Conservation (phyloP, 2,329 filamentous ascomycete species). For the Ophiostoma tasmaniense region DNA sequence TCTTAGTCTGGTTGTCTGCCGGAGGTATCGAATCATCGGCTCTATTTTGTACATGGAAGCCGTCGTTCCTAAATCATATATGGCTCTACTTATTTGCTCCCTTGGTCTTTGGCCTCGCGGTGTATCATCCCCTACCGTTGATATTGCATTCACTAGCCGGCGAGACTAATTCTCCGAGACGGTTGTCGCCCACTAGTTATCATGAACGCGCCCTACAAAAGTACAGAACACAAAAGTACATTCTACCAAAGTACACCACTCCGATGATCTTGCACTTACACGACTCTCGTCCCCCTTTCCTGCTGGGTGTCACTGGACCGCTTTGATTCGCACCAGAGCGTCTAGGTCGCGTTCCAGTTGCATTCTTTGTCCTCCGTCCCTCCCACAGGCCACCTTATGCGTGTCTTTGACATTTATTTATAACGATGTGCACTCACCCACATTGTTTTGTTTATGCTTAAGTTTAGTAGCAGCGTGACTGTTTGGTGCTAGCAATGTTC, state of each 20-base stretch:
- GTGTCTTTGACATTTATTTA: neutral
- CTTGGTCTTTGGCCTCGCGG: neutral
- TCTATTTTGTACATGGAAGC: neutral
- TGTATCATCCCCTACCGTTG: neutral
- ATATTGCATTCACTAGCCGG: neutral
- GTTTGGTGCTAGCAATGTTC: neutral
- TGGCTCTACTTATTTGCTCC: no score
- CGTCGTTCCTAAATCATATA: no score
- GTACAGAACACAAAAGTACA: neutral
- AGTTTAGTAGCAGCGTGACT: neutral
- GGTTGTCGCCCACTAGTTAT: neutral
- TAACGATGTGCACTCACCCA: neutral
- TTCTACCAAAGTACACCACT: neutral
- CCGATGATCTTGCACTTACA: neutral
- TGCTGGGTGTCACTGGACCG: neutral
- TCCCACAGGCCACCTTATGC: neutral
- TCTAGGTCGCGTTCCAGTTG: neutral
- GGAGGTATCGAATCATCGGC: neutral
- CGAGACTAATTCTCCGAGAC: neutral
- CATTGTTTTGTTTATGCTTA: neutral
- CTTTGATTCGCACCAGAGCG: neutral
- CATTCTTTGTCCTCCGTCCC: neutral
- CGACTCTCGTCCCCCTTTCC: neutral
- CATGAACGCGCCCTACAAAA: neutral
- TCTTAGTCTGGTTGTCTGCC: neutral